Evolutionary conservation across 305 asterid species (phyloP), one percentile per base, ranked within the genome.

Genomic region (Fraxinus xanthoxyloides): DNA sequence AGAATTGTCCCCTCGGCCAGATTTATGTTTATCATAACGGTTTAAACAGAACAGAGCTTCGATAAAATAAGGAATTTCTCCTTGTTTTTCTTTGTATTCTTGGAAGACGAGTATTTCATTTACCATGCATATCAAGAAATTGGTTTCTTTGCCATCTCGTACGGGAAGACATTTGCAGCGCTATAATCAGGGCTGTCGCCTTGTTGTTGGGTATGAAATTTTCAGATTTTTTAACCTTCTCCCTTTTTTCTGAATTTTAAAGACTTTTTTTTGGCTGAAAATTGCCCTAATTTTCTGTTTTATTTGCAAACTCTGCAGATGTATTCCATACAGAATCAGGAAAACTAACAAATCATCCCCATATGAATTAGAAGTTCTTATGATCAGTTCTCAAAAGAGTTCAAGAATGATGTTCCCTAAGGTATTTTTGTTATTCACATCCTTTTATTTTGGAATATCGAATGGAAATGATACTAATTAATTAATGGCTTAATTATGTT

Each of bases 181-280:
- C 4, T 95, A 91, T 76, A 93, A 91, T 79, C 82, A 89, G 80
- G 99, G 97, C 34, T 86, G 90, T 82, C 97, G 99, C 32, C 98
- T 89, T 82, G 99, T 95, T 88, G 99, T 95, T 77, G 99, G 99
- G 99, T 95, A 88, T 46, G 93, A 80, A 38, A 82, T 78, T 81
- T 17, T 15, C 7, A 7, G 26, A 21, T 82, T 31, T 21, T 34
- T 72, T 6, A 1, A 35, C 8, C 1, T 8, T 38, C 35, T 23
- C 6, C 12, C 21, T 72, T 51, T 28, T 73, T 34, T 65, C 69
- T 80, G 67, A 26, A 40, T 2, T 35, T 1, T 46, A 0, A 43
- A 43, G 17, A 40, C 51, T 43, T 10, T 34, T 63, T 67, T 36
- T 82, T 78, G 30, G 48, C 21, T 26, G 5, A 43, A 34, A 36